Evolutionary conservation across 768 basidiomycete genomes (phyloP).

Genomic region (Agrocybe pediades): DNA sequence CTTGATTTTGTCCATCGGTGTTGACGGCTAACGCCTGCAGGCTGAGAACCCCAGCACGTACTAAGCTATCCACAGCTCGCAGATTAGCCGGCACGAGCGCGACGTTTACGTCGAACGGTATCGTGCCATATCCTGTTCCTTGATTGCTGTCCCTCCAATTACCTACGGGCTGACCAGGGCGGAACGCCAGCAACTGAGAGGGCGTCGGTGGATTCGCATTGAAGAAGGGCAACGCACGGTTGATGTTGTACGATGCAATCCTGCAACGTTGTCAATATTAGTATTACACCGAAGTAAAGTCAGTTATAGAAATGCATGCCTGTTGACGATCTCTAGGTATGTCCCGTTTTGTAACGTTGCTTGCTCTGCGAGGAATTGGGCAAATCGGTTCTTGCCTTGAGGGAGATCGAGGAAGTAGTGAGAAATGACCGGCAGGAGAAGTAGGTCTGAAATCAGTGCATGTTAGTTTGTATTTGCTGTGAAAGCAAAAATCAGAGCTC

Average conservation of each 20-base stretch:
- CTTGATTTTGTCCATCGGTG: no score
- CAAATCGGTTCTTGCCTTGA: slow-evolving; percentile 35
- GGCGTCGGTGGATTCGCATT: slow-evolving; percentile 21
- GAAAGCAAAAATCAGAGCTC: not conserved
- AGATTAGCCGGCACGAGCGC: slow-evolving; percentile 44
- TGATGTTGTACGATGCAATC: slow-evolving; percentile 40
- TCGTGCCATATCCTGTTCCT: slow-evolving; percentile 43
- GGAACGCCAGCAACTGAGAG: slow-evolving; percentile 36
- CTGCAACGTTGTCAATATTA: slow-evolving; percentile 9
- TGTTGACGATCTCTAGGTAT: slow-evolving; percentile 36
- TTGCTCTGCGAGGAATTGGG: slow-evolving; percentile 31
- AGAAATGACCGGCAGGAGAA: slow-evolving; percentile 39
- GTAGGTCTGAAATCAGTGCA: slow-evolving; percentile 27
- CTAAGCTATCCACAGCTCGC: slow-evolving; percentile 33
- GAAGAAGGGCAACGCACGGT: slow-evolving; percentile 39
- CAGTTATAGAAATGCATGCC: slow-evolving; percentile 17
- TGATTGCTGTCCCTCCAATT: slow-evolving; percentile 47
- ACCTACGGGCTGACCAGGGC: slow-evolving; percentile 41
- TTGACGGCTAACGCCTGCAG: not conserved
- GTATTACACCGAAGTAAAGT: not conserved
- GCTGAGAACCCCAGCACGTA: slow-evolving; percentile 27
- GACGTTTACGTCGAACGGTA: slow-evolving; percentile 45
- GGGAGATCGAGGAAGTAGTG: slow-evolving; percentile 47
- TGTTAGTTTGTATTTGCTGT: not conserved
- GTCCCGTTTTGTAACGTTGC: slow-evolving; percentile 44